A percentile compares a stretch with the other conserved stretches of the same genome.
These are phyloP conservation scores for Candida tibetensis DNA, from an alignment of 805 yeast species.

Conservation along the genomic window DNA sequence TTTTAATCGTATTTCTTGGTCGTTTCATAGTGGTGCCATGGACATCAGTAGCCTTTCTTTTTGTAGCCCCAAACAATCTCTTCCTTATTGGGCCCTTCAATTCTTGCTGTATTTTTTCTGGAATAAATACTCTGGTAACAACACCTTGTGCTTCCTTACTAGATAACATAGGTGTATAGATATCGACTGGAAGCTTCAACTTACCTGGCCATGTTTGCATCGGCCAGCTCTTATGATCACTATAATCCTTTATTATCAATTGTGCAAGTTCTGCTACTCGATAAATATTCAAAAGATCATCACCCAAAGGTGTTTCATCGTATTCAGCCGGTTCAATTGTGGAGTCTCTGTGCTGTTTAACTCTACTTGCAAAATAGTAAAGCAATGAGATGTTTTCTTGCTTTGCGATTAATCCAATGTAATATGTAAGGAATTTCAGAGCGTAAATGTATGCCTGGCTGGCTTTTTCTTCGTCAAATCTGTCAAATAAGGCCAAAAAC, in stretches of 20 bases:
- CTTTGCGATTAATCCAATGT: slow-evolving; percentile 56
- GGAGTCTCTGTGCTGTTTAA: slow-evolving; percentile 74
- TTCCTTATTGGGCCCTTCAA: slow-evolving; percentile 29
- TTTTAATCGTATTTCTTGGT: slow-evolving; percentile 5
- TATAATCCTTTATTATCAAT: slow-evolving; percentile 55
- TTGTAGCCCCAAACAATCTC: slow-evolving; percentile 15
- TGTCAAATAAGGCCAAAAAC: slow-evolving; percentile 41
- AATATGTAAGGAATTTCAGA: slow-evolving; percentile 58
- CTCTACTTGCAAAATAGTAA: slow-evolving; percentile 72
- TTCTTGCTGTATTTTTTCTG: slow-evolving; percentile 42
- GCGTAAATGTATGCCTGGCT: slow-evolving; percentile 52
- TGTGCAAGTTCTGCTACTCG: slow-evolving; percentile 73
- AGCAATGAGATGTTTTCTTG: slow-evolving; percentile 68
- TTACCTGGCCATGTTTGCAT: slow-evolving; percentile 82
- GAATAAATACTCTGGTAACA: slow-evolving; percentile 54
- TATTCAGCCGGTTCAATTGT: slow-evolving; percentile 31
- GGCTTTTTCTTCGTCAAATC: slow-evolving; percentile 14
- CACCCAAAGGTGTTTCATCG: slow-evolving; percentile 20
- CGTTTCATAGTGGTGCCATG: slow-evolving; percentile 8
- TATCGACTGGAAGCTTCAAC: slow-evolving; percentile 63
- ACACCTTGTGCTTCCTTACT: slow-evolving; percentile 55
- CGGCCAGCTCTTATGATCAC: slow-evolving; percentile 62
- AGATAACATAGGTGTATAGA: slow-evolving; percentile 61
- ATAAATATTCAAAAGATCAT: slow-evolving; percentile 48
- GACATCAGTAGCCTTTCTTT: slow-evolving; percentile 11